phyloP scores from a whole-genome alignment of 352 stramenopile species.

The Globisporangium megalacanthum region DNA sequence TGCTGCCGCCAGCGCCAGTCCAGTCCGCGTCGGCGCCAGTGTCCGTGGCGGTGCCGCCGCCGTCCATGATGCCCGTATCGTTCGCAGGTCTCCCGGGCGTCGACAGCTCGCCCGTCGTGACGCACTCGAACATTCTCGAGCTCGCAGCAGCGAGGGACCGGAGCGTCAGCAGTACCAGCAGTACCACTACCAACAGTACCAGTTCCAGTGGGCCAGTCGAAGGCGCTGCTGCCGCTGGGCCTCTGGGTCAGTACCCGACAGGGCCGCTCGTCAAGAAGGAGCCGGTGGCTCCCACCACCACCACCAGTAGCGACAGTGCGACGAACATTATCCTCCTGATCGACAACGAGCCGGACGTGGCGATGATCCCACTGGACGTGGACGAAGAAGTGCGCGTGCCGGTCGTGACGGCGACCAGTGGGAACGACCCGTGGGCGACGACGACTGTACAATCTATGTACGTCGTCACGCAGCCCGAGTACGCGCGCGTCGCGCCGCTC shows the following conservation, averaged over 20 bases:
- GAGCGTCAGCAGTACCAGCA: not conserved
- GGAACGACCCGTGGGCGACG: conserved; percentile 1
- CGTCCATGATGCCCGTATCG: conserved; percentile 19
- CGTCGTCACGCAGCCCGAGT: conserved; percentile 32
- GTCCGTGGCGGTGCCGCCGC: conserved; percentile 8
- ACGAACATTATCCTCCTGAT: conserved; percentile 26
- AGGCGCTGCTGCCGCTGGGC: not conserved
- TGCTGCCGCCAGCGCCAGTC: conserved; percentile 1
- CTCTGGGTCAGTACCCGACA: not conserved
- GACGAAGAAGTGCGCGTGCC: conserved; percentile 16
- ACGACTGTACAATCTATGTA: conserved; percentile 27
- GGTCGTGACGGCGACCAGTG: not conserved
- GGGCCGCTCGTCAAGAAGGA: conserved; percentile 8
- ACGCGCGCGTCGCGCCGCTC: conserved; percentile 27
- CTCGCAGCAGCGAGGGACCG: conserved; percentile 4
- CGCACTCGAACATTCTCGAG: conserved; percentile 15
- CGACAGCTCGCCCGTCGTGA: conserved; percentile 10
- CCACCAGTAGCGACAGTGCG: conserved; percentile 4
- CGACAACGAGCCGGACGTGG: conserved; percentile 29
- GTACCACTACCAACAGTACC: not conserved
- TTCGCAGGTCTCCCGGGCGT: conserved; percentile 10
- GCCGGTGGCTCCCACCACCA: conserved; percentile 6
- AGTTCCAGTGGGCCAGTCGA: not conserved
- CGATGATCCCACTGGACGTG: conserved; percentile 24
- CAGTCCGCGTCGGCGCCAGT: conserved; percentile 11